Evolutionary conservation across 192 early-diverging fungal genomes (phyloP), one percentile per base, ranked within the genome.

Genomic region (Backusella circina): DNA sequence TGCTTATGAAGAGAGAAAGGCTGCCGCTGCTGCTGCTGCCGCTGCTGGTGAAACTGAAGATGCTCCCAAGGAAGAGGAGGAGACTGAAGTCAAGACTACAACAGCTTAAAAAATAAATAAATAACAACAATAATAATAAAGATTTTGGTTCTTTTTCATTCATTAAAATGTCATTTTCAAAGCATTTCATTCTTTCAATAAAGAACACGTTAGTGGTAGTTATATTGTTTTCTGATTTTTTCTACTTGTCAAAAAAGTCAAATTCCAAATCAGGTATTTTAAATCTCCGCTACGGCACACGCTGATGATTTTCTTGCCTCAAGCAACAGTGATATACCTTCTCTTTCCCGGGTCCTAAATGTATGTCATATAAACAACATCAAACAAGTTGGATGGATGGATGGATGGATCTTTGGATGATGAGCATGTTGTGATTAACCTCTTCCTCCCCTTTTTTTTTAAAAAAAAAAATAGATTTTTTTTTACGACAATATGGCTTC

Each of bases 401-500:
- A 50, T 50, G 21, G 21, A 57, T 57, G 51, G 51, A 57, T 41
- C 9, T 1, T 12, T 51, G 50, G 50, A 57, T 57, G 21, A 41
- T 0, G 13, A 13, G 13, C 2, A 35, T 35, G 33, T 35, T n/a
- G 33, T 35, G 2, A 35, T 35, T 35, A 35, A 35, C 33, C 33
- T 35, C 5, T 8, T 41, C 1, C 1, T 41, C n/a, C n/a, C n/a
- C n/a, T n/a, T n/a, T n/a, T 8, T 21, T 21, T 51, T 51, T 21
- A 51, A 23, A 51, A 10, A n/a, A 50, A 50, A 18, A 26, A 12
- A 3, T 61, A 61, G 54, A 61, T 61, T 61, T 57, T 57, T 61
- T 54, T 61, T 61, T 61, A 61, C 54, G 73, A 41, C 73, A 74
- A 57, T 18, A 74, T 74, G 73, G 73, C 73, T 74, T 74, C 73